Evolutionary conservation across 768 basidiomycete species (phyloP).

Genomic region (Leccinum obscurum): DNA sequence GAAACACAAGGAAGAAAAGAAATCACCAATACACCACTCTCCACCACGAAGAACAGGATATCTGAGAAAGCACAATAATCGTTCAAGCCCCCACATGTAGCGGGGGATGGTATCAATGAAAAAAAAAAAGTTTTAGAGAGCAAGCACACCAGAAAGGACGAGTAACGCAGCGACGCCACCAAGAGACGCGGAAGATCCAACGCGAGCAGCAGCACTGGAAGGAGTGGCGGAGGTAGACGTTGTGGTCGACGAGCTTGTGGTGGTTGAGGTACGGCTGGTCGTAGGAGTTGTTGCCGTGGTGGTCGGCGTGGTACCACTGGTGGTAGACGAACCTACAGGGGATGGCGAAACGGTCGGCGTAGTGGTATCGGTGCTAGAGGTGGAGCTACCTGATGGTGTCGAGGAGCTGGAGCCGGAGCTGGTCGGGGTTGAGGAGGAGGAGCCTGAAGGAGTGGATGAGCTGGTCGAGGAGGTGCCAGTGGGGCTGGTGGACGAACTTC

Average conservation of each 20-base stretch:
- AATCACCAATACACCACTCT: constrained; percentile 1
- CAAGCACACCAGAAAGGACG: constrained; percentile 23
- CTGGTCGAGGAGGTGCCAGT: constrained; percentile 8
- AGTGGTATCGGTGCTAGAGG: constrained; percentile 2
- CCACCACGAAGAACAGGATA: constrained; percentile 9
- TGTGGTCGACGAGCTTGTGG: constrained; percentile 22
- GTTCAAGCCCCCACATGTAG: constrained; percentile 10
- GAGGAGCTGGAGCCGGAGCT: constrained; percentile 1
- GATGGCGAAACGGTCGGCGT: constrained; percentile 12
- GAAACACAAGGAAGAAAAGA: constrained; percentile 9
- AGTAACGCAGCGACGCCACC: constrained; percentile 21
- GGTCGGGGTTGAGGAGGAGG: constrained; percentile 12
- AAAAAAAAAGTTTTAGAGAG: constrained; percentile 13
- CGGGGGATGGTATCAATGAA: constrained; percentile 4
- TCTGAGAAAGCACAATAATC: constrained; percentile 1
- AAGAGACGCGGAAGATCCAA: constrained; percentile 22
- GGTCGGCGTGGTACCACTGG: constrained; percentile 33
- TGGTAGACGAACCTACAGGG: neutral
- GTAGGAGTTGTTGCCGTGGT: constrained; percentile 38
- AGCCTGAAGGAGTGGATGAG: constrained; percentile 14
- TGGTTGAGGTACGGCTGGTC: constrained; percentile 17
- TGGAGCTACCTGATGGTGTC: constrained; percentile 19
- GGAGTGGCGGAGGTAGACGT: constrained; percentile 17
- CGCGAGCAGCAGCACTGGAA: constrained; percentile 22
- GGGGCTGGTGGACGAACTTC: constrained; percentile 18